A percentile compares a stretch with the other conserved stretches of the same genome.
Conservation (phyloP, 2,329 filamentous ascomycete genomes). For the Chaetomium sp. region DNA sequence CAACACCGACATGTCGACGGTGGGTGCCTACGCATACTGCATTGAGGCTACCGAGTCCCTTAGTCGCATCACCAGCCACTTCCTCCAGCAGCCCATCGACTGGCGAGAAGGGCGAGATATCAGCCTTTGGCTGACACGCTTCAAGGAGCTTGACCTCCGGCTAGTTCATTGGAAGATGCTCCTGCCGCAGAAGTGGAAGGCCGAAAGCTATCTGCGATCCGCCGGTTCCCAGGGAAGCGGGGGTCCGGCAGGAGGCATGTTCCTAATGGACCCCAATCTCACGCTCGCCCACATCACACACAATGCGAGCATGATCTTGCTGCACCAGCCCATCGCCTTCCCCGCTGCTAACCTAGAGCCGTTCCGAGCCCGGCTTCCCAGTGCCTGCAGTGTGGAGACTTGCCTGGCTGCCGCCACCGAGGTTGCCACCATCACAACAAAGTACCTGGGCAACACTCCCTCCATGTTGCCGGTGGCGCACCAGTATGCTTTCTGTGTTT, state of each 20-base stretch:
- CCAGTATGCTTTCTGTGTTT: background rate
- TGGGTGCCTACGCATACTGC: conserved; percentile 1
- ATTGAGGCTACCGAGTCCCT: conserved; percentile 5
- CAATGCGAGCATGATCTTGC: conserved; percentile 4
- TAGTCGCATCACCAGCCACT: conserved; percentile 1
- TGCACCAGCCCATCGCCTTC: conserved; percentile 8
- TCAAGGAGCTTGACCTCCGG: conserved; percentile 4
- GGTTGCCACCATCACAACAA: background rate
- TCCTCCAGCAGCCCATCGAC: conserved; percentile 4
- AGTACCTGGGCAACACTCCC: background rate
- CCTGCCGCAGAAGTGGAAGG: conserved; percentile 1
- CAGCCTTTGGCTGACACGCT: background rate
- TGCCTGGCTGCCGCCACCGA: background rate
- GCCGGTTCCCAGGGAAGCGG: background rate
- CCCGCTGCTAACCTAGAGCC: background rate
- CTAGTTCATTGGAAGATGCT: conserved; percentile 4
- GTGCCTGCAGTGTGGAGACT: conserved; percentile 1
- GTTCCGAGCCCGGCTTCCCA: background rate
- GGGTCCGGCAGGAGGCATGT: background rate
- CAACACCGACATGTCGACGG: background rate
- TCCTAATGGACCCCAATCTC: background rate
- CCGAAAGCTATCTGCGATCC: background rate
- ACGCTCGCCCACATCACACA: conserved; percentile 2
- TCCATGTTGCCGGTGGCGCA: background rate
- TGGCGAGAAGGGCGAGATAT: background rate